Evolutionary conservation across 2,329 filamentous ascomycete genomes (phyloP), one percentile per base, ranked within the genome.

Genomic region (Verticillium longisporum): DNA sequence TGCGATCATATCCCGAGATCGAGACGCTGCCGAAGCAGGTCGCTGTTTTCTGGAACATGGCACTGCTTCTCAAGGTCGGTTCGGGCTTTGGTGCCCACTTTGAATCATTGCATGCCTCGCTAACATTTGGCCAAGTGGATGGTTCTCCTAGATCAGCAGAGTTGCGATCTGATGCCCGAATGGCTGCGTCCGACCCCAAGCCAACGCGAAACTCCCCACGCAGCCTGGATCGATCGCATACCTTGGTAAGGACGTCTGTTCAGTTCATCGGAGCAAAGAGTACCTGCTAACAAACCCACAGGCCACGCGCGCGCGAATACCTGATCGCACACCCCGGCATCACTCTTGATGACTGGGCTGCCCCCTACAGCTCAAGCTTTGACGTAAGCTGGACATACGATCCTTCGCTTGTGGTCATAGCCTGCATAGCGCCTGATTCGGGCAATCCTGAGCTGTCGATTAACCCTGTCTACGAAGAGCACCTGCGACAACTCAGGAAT

Each of bases 171-270:
- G 1, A 63, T 73, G 63, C 71, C 71, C 6, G 54, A 62, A 11
- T 73, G 71, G 70, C 64, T 73, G 3, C 65, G 67, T 31, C 71
- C 71, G 4, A 66, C 68, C 2, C 64, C 64, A 4, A 61, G 63
- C n/a, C 70, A 73, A 55, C 60, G 71, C 6, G 63, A 65, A 13
- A 66, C 62, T 10, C 65, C 66, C 11, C 71, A 72, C 50, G 67
- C 69, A 9, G 69, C 69, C 1, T 72, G 70, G 71, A 69, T 72
- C 41, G 70, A 72, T 57, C 66, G 71, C 2, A 69, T 72, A 54
- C 69, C 71, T 14, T 72, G 71, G 68, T 70, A 50, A 34, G 64
- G 34, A 18, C 1, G 33, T 21, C 18, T n/a, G 9, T 9, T 21
- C 26, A 26, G 21, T 11, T 26, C 18, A 11, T 3, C 3, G 4